A percentile compares a stretch with the other conserved stretches of the same genome.
Evolutionary conservation across 495 filamentous ascomycete genomes (phyloP).

Genomic region (Xylaria scruposa): DNA sequence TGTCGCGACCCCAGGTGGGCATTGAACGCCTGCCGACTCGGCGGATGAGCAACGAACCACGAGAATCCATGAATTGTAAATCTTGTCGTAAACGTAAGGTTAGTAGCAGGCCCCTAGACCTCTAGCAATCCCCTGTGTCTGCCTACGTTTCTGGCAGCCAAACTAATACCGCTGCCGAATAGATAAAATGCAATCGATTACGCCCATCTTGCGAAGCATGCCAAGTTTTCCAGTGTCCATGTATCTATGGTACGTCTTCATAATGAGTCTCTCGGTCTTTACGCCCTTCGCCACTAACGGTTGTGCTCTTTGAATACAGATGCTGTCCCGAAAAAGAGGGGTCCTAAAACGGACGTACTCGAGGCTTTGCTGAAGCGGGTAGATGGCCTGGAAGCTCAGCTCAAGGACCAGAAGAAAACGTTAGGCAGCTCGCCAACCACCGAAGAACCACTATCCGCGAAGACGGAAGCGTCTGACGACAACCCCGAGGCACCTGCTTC

Average conservation of each 20-base stretch:
- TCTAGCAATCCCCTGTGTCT: not conserved
- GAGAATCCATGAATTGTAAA: constrained; percentile 94
- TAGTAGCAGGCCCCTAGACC: constrained; percentile 22
- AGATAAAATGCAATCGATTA: constrained; percentile 91
- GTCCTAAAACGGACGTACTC: constrained; percentile 86
- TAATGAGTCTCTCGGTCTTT: not conserved
- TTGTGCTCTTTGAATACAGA: constrained; percentile 57
- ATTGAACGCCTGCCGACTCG: constrained; percentile 82
- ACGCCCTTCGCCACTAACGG: constrained; percentile 28
- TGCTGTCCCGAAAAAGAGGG: constrained; percentile 85
- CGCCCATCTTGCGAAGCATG: constrained; percentile 86
- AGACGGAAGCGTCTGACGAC: constrained; percentile 17
- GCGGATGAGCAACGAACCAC: constrained; percentile 74
- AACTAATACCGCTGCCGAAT: constrained; percentile 33
- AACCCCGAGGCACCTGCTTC: constrained; percentile 8
- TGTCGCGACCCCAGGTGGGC: constrained; percentile 81
- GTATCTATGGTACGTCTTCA: constrained; percentile 76
- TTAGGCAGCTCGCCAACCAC: constrained; percentile 49
- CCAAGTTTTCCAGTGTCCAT: constrained; percentile 86
- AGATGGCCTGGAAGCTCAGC: constrained; percentile 78
- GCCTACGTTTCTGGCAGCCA: constrained; percentile 11
- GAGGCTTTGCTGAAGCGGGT: constrained; percentile 84
- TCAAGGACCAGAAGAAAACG: constrained; percentile 70
- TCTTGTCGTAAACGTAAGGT: constrained; percentile 90
- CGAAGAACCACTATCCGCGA: constrained; percentile 37